Base-by-base conservation (phyloP, 345 rosid species). In the Euphorbia peplus region DNA sequence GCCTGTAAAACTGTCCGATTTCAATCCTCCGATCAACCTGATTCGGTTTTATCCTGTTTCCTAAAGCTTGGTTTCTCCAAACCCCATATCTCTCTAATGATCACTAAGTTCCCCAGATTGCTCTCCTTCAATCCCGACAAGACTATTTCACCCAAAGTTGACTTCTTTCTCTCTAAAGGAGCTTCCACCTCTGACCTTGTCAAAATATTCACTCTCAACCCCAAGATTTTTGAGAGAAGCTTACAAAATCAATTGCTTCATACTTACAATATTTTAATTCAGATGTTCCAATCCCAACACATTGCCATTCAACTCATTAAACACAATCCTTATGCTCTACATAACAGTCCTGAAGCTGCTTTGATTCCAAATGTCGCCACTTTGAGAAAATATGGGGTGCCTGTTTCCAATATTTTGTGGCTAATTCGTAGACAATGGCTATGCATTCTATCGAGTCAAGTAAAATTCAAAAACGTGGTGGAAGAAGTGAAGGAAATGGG, bases 401-500 rank as follows among this genome's bases (percentile, higher is more conserved):
- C 68, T 48, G 47, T 24, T 19, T 18, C 64, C 2, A 60, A 60
- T 35, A 37, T 60, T 10, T 60, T 9, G 28, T 19, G 0, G 14
- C 42, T 39, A 39, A 2, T 39, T 39, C 58, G 15, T n/a, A 26
- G 6, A 32, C n/a, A 39, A 8, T 57, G 66, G 10, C n/a, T 0
- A 35, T 14, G 13, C 4, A 15, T 69, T 52, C 1, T 2, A 8
- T 2, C 8, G 12, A 8, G 25, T 3, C 13, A 29, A 0, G 26
- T 58, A 19, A 48, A 19, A 5, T 59, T 46, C 14, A 14, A 10
- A 30, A 59, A 47, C 8, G 63, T 32, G 11, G 67, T 83, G 21
- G 60, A 68, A 6, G 77, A 75, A 66, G 83, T 79, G 13, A 63
- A 41, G 55, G 71, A 76, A 64, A 85, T 81, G 83, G 92, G 87